Conservation (phyloP, 2,329 filamentous ascomycete genomes). For the Neofusicoccum kwambonambiense region DNA sequence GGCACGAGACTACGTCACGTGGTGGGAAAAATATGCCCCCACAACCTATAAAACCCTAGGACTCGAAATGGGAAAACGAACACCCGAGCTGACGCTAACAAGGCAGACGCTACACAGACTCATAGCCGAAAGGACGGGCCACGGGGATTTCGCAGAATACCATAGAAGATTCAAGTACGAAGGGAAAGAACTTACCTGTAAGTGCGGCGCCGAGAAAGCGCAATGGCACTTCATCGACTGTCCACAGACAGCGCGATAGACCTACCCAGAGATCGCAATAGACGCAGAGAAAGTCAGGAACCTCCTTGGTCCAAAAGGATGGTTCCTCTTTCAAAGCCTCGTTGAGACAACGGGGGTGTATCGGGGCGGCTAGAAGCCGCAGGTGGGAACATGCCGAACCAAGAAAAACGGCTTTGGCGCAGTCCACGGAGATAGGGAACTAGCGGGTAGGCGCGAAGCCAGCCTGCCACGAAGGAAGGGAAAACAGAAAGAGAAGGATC, state of each 20-base stretch:
- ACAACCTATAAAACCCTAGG: not conserved
- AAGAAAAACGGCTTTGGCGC: too few species aligned
- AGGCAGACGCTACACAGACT: not conserved
- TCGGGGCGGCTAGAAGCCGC: not conserved
- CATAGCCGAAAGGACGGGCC: not conserved
- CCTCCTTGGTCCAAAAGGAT: not conserved
- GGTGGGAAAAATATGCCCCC: not conserved
- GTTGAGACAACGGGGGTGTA: not conserved
- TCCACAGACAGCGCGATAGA: not conserved
- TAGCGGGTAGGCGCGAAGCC: too few species aligned
- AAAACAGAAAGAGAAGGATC: too few species aligned
- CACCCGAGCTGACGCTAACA: not conserved
- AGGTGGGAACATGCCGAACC: too few species aligned
- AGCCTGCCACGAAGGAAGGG: too few species aligned
- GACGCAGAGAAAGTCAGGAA: not conserved
- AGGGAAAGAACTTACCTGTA: not conserved
- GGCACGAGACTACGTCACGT: not conserved
- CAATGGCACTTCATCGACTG: not conserved
- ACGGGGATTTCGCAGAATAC: not conserved
- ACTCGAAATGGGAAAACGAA: not conserved
- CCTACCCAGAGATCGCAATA: not conserved
- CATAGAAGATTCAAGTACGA: not conserved
- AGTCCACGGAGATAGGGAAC: too few species aligned
- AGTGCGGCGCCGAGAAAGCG: not conserved
- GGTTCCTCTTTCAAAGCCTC: not conserved